Evolutionary conservation across 331 rosid species (phyloP).

Genomic region (Phaseolus coccineus): DNA sequence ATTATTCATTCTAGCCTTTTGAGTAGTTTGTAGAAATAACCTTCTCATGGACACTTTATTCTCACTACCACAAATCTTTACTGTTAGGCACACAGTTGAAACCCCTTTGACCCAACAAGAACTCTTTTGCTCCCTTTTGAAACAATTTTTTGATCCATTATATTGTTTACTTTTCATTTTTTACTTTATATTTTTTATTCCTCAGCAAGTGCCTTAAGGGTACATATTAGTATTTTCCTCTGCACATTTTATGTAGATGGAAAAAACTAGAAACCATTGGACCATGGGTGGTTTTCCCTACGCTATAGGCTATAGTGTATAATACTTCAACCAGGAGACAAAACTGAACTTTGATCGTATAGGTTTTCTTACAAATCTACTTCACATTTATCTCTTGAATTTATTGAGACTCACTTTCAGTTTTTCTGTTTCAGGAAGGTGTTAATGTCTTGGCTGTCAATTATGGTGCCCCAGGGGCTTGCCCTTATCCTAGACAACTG

Average conservation of each 20-base stretch:
- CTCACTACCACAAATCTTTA: too few relatives aligned
- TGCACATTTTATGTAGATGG: constrained; percentile 27
- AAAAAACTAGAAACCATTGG: neutral
- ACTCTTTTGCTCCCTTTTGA: too few relatives aligned
- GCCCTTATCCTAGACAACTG: constrained; percentile 84
- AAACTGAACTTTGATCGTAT: constrained; percentile 13
- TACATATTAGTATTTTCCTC: neutral
- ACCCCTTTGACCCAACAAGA: too few relatives aligned
- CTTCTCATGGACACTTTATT: neutral
- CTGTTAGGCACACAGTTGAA: too few relatives aligned
- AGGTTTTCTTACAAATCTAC: constrained; percentile 36
- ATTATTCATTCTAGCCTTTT: neutral
- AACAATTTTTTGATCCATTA: too few relatives aligned
- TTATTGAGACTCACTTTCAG: constrained; percentile 25
- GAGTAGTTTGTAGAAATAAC: neutral
- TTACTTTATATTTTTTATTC: too few relatives aligned
- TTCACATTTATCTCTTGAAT: constrained; percentile 20
- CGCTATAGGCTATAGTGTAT: neutral
- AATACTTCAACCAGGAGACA: constrained; percentile 11
- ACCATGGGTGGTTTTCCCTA: constrained; percentile 1
- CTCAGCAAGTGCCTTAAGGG: neutral
- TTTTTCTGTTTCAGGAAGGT: constrained; percentile 73
- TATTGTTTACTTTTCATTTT: too few relatives aligned
- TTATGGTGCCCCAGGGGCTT: constrained; percentile 88
- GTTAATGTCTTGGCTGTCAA: constrained; percentile 83